Evolutionary conservation across 371 early-diverging fungal genomes (phyloP).

Genomic region (Circinella minor): DNA sequence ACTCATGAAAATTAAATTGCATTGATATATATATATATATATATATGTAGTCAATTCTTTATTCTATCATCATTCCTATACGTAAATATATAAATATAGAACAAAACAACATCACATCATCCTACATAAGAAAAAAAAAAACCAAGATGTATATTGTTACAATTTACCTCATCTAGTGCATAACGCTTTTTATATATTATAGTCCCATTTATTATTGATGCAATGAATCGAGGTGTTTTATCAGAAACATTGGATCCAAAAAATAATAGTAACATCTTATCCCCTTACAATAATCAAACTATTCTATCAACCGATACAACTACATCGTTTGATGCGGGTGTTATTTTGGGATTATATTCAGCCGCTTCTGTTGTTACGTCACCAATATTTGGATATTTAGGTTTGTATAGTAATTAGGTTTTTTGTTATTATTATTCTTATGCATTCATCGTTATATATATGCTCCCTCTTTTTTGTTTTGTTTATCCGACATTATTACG

Average conservation of each 20-base stretch:
- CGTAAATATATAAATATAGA: not conserved
- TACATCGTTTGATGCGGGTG: not conserved
- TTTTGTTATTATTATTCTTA: not conserved
- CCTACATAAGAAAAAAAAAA: no score
- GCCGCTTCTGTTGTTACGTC: not conserved
- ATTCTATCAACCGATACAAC: not conserved
- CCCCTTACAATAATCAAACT: not conserved
- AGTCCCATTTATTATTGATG: not conserved
- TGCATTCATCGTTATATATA: no score
- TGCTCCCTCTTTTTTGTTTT: no score
- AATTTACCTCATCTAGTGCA: no score
- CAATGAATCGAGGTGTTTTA: not conserved
- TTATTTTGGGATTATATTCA: not conserved
- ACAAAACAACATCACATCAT: not conserved
- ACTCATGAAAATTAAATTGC: no score
- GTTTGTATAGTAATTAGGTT: not conserved
- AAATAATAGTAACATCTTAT: not conserved
- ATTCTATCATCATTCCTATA: not conserved
- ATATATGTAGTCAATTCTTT: not conserved
- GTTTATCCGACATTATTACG: no score
- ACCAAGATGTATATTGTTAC: no score
- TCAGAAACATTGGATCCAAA: not conserved
- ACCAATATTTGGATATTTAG: not conserved
- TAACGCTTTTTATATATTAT: not conserved
- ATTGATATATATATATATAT: no score